phyloP scores from a whole-genome alignment of 495 filamentous ascomycete species.

The Penicillium crystallinum region DNA sequence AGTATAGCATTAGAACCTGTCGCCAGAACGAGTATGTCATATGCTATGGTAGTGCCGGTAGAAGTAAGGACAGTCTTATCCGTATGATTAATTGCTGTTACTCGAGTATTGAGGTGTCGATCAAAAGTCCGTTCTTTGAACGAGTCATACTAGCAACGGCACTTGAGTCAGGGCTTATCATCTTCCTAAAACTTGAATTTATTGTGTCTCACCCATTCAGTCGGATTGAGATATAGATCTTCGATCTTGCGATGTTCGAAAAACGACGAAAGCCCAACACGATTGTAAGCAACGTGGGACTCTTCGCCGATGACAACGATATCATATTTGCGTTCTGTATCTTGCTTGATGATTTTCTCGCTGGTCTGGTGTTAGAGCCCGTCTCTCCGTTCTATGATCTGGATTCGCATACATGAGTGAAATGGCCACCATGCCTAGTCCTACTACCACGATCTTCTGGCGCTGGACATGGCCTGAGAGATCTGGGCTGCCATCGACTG shows the following conservation, averaged over 20 bases:
- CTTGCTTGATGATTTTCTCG: conserved; percentile 87
- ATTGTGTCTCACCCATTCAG: conserved; percentile 70
- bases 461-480: conserved; percentile 22
- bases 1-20: conserved; percentile 89
- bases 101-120: conserved; percentile 79
- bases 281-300: conserved; percentile 87
- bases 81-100: conserved; percentile 62
- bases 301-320: conserved; percentile 92
- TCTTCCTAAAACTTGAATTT: neutral
- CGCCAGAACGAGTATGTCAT: conserved; percentile 85
- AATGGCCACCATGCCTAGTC: conserved; percentile 93
- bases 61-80: conserved; percentile 67
- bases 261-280: conserved; percentile 90
- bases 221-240: conserved; percentile 83
- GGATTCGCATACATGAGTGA: conserved; percentile 70
- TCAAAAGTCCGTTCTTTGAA: conserved; percentile 62
- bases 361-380: conserved; percentile 33
- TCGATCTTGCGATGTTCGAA: conserved; percentile 89
- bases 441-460: conserved; percentile 80
- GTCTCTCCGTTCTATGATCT: neutral
- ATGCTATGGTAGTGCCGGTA: conserved; percentile 63
- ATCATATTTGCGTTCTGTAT: conserved; percentile 74
- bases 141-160: conserved; percentile 42
- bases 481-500: conserved; percentile 22
- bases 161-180: neutral